Evolutionary conservation across 495 filamentous ascomycete genomes (phyloP), one percentile per base, ranked within the genome.

Genomic region (Podospora anserina): DNA sequence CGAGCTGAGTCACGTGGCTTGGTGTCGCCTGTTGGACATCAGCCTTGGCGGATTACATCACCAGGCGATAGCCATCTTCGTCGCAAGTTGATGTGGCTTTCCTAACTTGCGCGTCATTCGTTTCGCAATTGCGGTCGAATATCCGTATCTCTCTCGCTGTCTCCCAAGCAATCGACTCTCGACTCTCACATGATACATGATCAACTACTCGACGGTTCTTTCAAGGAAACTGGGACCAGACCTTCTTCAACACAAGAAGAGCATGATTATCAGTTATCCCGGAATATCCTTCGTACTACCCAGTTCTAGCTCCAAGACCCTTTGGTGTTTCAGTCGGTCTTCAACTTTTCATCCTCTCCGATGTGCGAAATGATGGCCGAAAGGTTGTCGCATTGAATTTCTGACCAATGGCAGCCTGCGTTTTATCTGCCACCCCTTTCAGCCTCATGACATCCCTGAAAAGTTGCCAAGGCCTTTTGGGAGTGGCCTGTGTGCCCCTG

Each of bases 1-100:
- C 28, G 26, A 30, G 18, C 16, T n/a, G 30, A n/a, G 54, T 73
- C 71, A 73, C 71, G 71, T 73, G 71, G 59, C 18, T 20, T 67
- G 44, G 53, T 65, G 34, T 62, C 20, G 16, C 11, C 55, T 20
- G 55, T 58, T 20, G n/a, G 39, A 18, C 16, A 61, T 28, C 56
- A 59, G 26, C 23, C 26, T 62, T 62, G 60, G 30, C 30, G 18
- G 60, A 63, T 63, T 63, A 63, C 61, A 63, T 63, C 61, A 63
- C 32, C 61, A 6, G 59, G 23, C 20, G 6, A 58, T 49, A 49
- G 7, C 39, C 39, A 16, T 11, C 39, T 11, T 49, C 39, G 30
- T 32, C 30, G 30, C 4, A 32, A 7, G 30, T 32, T 32, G 30
- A 7, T 32, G 30, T 0, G 7, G 30, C 7, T 32, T 23, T 23